Percentiles rank a stretch among this genome's conserved stretches.
These are phyloP conservation scores for Akanthomyces muscarius DNA, from an alignment of 2,329 filamentous ascomycete species.

Conservation along the genomic window DNA sequence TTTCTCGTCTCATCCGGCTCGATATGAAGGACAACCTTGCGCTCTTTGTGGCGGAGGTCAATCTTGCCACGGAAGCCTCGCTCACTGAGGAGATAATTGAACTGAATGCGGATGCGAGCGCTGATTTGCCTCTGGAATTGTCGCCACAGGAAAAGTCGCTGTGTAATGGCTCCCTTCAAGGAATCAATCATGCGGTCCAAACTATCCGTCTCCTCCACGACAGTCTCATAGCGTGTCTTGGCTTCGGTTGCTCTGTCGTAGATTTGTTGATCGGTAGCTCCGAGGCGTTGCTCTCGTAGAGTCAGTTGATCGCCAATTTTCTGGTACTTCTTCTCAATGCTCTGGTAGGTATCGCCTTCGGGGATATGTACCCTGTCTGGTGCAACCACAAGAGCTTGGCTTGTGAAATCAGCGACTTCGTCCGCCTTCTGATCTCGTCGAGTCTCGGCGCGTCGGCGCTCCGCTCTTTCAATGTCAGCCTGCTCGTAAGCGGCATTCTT, in stretches of 20 bases:
- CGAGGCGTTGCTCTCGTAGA: conserved; percentile 52
- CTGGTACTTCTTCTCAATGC: conserved; percentile 50
- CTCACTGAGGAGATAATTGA: conserved; percentile 84
- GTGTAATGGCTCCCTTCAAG: conserved; percentile 57
- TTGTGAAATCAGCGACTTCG: conserved; percentile 50
- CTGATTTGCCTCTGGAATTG: conserved; percentile 82
- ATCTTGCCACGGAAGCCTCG: conserved; percentile 83
- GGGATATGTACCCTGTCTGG: conserved; percentile 57
- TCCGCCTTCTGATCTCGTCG: conserved; percentile 45
- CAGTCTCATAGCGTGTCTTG: conserved; percentile 39
- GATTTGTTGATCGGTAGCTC: conserved; percentile 63
- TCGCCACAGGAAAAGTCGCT: conserved; percentile 72
- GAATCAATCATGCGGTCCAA: conserved; percentile 38
- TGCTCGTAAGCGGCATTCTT: conserved; percentile 59
- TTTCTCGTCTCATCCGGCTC: conserved; percentile 66
- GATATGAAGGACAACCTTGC: conserved; percentile 72
- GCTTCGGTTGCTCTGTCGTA: conserved; percentile 44
- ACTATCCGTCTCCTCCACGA: conserved; percentile 39
- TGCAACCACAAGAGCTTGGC: conserved; percentile 51
- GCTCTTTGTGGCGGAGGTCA: conserved; percentile 69
- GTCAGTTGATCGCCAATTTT: conserved; percentile 56
- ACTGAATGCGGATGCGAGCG: conserved; percentile 77
- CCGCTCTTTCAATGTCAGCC: conserved; percentile 45
- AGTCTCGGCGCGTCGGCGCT: conserved; percentile 41
- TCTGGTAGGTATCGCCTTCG: conserved; percentile 58